Conservation (phyloP, 371 early-diverging fungal species). For the Rhizomucor miehei region DNA sequence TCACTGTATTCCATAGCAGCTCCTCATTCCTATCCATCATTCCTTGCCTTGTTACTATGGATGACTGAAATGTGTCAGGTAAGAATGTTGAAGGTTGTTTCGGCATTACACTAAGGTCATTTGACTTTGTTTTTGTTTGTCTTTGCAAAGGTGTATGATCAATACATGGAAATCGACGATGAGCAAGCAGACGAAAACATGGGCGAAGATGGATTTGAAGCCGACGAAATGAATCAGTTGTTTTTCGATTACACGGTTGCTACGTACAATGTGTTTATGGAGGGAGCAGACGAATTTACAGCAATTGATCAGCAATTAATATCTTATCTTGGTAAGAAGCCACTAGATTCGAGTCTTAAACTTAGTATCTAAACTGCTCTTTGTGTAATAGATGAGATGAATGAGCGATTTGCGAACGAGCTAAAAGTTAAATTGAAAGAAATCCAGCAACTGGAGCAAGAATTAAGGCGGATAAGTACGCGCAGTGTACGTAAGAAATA, state of each 20-base stretch:
- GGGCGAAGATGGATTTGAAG: too few species aligned
- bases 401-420: neutral
- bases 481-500: neutral
- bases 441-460: neutral
- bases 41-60: constrained; percentile 90
- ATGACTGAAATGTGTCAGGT: constrained; percentile 35
- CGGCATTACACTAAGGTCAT: neutral
- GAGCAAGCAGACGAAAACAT: neutral
- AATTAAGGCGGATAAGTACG: neutral
- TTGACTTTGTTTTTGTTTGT: neutral
- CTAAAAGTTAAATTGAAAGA: neutral
- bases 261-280: constrained; percentile 56
- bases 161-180: neutral
- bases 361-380: neutral
- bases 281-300: constrained; percentile 43
- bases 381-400: neutral
- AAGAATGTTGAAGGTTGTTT: neutral
- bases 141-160: neutral
- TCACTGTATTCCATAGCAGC: constrained; percentile 81
- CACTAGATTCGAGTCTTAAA: neutral
- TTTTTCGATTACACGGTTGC: constrained; percentile 59
- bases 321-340: neutral
- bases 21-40: constrained; percentile 86
- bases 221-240: constrained; percentile 32
- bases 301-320: neutral